Base-by-base conservation (phyloP, 352 stramenopile genomes). In the Phytophthora sp. region DNA sequence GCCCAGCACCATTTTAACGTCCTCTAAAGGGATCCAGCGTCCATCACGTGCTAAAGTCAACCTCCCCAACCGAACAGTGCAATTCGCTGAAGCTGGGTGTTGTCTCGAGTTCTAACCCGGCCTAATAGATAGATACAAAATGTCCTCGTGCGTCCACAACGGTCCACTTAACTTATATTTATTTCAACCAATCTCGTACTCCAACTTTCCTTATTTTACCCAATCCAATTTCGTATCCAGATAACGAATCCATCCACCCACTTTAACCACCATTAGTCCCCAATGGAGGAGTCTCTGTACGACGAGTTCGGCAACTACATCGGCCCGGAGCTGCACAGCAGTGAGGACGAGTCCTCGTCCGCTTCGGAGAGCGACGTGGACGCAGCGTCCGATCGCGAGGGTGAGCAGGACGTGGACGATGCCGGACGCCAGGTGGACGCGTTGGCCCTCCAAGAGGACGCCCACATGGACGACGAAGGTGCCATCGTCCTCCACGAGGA, bases 261-360 rank as follows among this genome's bases (percentile, higher is more conserved):
- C 7, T 27, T 3, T n/a, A 20, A 29, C n/a, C 9, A 29, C 26
- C 7, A 24, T 6, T 42, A 21, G 36, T 15, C 13, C 41, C 41
- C 20, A 49, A 98, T 98, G 93, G 91, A 99, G 71, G 96, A 99
- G 53, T 93, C 91, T 49, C 84, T 99, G 18, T 99, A 99, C 82
- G 98, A 99, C 84, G 98, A 99, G 84, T 99, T 99, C 71, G 98
- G 98, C 60, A 99, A 99, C 81, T 99, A 99, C 81, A 99, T 99
- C 66, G 98, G 98, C 18, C 96, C 97, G 21, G 97, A 99, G 63
- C 80, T 99, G 44, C 89, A 93, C 15, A 90, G 80, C 71, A 90
- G 82, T 46, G 88, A 90, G 49, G 76, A 86, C 7, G 82, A 93
- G 44, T 78, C 86, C 21, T 90, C 76, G 3, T 76, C 71, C 36